Evolutionary conservation across 495 filamentous ascomycete genomes (phyloP), one percentile per base, ranked within the genome.

Genomic region (Trichoderma orchidacearum): DNA sequence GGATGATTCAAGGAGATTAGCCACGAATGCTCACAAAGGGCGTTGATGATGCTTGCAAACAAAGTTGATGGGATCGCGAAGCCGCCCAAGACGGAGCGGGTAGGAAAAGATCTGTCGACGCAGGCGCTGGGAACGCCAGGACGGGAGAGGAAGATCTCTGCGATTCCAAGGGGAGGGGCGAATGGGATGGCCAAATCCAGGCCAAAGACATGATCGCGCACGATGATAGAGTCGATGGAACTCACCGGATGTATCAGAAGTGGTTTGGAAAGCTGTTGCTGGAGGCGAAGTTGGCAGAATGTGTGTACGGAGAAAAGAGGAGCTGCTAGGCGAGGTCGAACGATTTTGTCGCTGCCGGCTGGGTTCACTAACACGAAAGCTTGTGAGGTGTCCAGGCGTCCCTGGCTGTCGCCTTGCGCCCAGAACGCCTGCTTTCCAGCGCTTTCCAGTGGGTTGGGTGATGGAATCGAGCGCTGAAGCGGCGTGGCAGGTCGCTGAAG

Each of bases 121-220:
- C 11, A 48, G 41, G 41, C 30, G 27, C 51, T 12, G 30, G 51
- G 3, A 9, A 2, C 23, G 9, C 2, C 27, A 32, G 18, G 51
- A 32, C 51, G 30, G 25, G 50, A 6, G 50, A 13, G 51, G 7
- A 17, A n/a, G 51, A 30, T 53, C 11, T 5, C 25, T 21, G 51
- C 27, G 51, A 30, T 3, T 30, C 27, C 51, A 30, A 53, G 51
- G 28, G 51, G 30, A 8, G 30, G 51, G 51, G 51, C 27, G 30
- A 9, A 18, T 3, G 17, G 51, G 30, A 15, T n/a, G 51, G 27
- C 30, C 51, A 18, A 23, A 32, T 30, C 15, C 28, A 53, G 28
- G 51, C 25, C 51, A 30, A 23, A 32, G 9, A 28, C 28, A 11
- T 64, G 65, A 70, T 70, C 67, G 67, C 67, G 56, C 62, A 58